These are phyloP conservation scores for Tephrocybe sp. DNA, from an alignment of 768 basidiomycete species.

Conservation along the genomic window DNA sequence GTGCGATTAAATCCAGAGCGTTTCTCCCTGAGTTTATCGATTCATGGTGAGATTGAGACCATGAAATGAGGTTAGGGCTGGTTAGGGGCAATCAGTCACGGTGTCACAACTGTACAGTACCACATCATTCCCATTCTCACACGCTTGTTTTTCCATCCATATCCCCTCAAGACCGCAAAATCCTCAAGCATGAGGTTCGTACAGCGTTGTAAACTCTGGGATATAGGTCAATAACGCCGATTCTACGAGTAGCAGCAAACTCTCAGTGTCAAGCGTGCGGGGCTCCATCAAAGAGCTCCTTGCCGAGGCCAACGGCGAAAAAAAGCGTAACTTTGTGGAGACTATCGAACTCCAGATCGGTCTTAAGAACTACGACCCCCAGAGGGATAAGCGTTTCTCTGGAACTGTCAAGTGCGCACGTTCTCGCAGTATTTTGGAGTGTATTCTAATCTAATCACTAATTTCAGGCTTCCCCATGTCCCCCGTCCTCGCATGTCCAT, in stretches of 20 bases:
- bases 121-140: slow-evolving; percentile 17
- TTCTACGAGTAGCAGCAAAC: slow-evolving; percentile 52
- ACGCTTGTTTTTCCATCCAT: not conserved
- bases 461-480: slow-evolving; percentile 82
- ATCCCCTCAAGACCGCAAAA: slow-evolving; percentile 24
- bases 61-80: slow-evolving; percentile 19
- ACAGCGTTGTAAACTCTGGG: not conserved
- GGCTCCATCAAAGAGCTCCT: slow-evolving; percentile 91
- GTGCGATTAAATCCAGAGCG: no score
- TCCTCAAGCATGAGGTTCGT: slow-evolving; percentile 24
- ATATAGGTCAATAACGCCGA: not conserved
- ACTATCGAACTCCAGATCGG: slow-evolving; percentile 96
- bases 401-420: slow-evolving; percentile 86
- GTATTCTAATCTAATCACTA: slow-evolving; percentile 4
- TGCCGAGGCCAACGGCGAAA: slow-evolving; percentile 78
- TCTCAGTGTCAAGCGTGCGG: slow-evolving; percentile 99
- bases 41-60: slow-evolving; percentile 7
- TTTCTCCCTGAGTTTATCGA: no score
- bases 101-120: slow-evolving; percentile 29
- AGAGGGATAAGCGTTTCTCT: slow-evolving; percentile 99
- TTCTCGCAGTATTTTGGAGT: not conserved
- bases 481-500: slow-evolving; percentile 99
- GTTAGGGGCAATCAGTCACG: slow-evolving; percentile 21
- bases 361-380: slow-evolving; percentile 99
- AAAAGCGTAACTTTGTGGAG: slow-evolving; percentile 92